Percentiles rank a stretch among this genome's conserved stretches.
Conservation (phyloP, 192 early-diverging fungal genomes). For the Umbelopsis vinacea region DNA sequence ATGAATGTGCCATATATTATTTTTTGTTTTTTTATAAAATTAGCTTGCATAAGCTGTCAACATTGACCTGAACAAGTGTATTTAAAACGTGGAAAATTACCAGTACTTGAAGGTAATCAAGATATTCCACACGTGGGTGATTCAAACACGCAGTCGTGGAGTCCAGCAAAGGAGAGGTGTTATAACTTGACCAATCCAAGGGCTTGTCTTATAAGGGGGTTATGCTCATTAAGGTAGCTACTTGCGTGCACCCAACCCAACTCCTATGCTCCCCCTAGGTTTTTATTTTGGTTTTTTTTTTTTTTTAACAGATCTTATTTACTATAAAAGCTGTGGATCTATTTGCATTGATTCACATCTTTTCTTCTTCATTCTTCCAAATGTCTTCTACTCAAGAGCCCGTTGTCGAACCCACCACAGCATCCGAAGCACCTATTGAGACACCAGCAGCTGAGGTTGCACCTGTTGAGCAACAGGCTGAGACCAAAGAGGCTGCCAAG, state of each 20-base stretch:
- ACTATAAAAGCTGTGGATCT: neutral
- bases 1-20: neutral
- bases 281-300: neutral
- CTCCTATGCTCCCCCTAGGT: neutral
- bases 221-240: neutral
- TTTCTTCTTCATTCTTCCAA: neutral
- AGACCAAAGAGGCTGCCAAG: slow-evolving; percentile 9
- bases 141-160: neutral
- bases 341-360: neutral
- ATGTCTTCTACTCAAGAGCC: slow-evolving; percentile 20
- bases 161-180: neutral
- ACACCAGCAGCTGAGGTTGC: slow-evolving; percentile 4
- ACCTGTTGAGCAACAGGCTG: slow-evolving; percentile 3
- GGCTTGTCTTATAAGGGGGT: neutral
- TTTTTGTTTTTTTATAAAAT: neutral
- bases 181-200: neutral
- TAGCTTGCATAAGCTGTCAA: neutral
- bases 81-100: neutral
- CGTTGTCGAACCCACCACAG: neutral
- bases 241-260: neutral
- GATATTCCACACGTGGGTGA: neutral
- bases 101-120: neutral
- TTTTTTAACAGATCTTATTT: neutral
- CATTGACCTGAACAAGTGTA: neutral
- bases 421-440: slow-evolving; percentile 1